Conservation (phyloP, 371 early-diverging fungal species). For the Dichotomocladium elegans region DNA sequence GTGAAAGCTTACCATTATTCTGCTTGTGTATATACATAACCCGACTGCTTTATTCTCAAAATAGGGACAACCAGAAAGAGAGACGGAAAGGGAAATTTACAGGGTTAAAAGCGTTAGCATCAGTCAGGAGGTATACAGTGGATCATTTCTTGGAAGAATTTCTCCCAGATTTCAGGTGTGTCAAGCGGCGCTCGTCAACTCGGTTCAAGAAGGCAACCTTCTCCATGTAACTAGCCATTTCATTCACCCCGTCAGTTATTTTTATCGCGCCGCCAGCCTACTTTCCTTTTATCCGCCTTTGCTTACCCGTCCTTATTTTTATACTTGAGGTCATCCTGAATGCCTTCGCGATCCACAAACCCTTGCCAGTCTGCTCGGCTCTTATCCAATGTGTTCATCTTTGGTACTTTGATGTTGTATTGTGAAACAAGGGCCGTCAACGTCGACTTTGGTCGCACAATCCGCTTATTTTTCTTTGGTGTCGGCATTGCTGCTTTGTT, state of each 20-base stretch:
- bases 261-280: no score
- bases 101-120: background rate
- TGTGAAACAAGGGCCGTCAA: constrained; percentile 54
- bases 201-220: constrained; percentile 60
- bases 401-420: constrained; percentile 65
- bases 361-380: constrained; percentile 70
- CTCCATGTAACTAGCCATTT: constrained; percentile 43
- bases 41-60: background rate
- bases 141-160: constrained; percentile 18
- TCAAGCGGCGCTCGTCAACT: constrained; percentile 50
- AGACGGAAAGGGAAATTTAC: no score
- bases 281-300: no score
- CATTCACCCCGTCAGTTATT: background rate
- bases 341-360: constrained; percentile 65
- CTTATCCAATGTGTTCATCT: constrained; percentile 71
- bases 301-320: constrained; percentile 62
- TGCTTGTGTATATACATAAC: background rate
- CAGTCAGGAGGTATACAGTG: background rate
- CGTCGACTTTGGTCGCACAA: constrained; percentile 48
- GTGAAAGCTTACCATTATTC: background rate
- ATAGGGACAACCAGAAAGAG: no score
- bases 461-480: no score
- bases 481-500: no score
- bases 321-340: constrained; percentile 61
- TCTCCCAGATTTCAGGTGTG: constrained; percentile 41